Evolutionary conservation across 1,284 basidiomycete genomes (phyloP), one percentile per base, ranked within the genome.

Genomic region (Flammula alnicola): DNA sequence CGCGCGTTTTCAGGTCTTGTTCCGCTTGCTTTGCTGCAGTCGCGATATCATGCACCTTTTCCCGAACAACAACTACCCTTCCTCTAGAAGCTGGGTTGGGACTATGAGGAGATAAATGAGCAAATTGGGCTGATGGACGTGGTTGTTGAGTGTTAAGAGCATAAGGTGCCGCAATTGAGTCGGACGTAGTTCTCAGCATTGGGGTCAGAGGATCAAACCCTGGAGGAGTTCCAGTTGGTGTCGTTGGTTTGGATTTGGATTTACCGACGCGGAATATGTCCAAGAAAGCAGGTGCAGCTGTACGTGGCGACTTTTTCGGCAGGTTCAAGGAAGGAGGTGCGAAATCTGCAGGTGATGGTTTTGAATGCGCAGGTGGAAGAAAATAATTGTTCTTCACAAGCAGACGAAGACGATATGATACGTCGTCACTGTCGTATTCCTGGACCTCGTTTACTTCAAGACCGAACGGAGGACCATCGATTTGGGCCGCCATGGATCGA

Each of bases 351-450:
- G 81, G 79, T 7, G 78, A 80, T 3, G 89, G 89, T 62, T 92
- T 92, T 31, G 83, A 76, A 61, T 92, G 89, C 0, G 90, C 89
- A 9, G 89, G 90, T 4, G 89, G 89, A 31, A 92, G 80, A 63
- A 88, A 92, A 63, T 92, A 92, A 61, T 77, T 90, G 70, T 92
- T 92, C 65, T 86, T 88, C 47, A 92, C 83, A 35, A 92, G 79
- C 42, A 92, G 76, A 35, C 83, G 83, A 14, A 92, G 79, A 20
- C 89, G 85, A 69, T 90, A 88, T 19, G 88, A 84, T 27, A 92
- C 88, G 61, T 92, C 89, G 66, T 92, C 90, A 14, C 79, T 76
- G 59, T 89, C 83, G 61, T 86, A 87, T 39, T 79, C 78, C 46
- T 80, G 72, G 31, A 76, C 67, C 39, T 83, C 74, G 56, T 78